Evolutionary conservation across 1,284 basidiomycete species (phyloP).

Genomic region (Ganoderma lingzhi): DNA sequence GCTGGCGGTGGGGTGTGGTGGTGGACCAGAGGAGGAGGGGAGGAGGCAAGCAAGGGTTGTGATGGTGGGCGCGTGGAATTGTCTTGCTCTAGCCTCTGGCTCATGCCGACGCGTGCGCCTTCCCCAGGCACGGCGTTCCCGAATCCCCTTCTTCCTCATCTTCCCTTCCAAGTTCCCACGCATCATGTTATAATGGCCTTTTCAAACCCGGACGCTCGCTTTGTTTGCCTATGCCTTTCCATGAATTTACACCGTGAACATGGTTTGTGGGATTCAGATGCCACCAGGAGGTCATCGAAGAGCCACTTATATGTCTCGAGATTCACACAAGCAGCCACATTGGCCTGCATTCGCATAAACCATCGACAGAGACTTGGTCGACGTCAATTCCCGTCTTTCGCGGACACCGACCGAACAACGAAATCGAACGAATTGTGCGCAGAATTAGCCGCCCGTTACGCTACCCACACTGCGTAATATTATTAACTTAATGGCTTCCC

Average conservation of each 20-base stretch:
- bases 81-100: neutral
- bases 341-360: neutral
- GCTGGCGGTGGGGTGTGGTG: conserved; percentile 1
- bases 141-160: conserved; percentile 6
- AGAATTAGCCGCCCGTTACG: neutral
- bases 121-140: conserved; percentile 20
- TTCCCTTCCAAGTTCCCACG: conserved; percentile 8
- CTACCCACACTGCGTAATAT: neutral
- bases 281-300: neutral
- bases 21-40: neutral
- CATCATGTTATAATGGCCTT: neutral
- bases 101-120: neutral
- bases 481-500: neutral
- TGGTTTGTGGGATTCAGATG: neutral
- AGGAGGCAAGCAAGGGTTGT: conserved; percentile 11
- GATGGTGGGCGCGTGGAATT: conserved; percentile 9
- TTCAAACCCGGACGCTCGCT: neutral
- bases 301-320: neutral
- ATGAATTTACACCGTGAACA: too few species aligned
- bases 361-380: neutral
- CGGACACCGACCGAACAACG: neutral
- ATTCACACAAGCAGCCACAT: neutral
- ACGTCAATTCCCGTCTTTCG: neutral
- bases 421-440: neutral
- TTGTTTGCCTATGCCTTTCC: neutral